phyloP scores from a whole-genome alignment of 805 yeast species.

The Candida pseudoglaebosa region DNA sequence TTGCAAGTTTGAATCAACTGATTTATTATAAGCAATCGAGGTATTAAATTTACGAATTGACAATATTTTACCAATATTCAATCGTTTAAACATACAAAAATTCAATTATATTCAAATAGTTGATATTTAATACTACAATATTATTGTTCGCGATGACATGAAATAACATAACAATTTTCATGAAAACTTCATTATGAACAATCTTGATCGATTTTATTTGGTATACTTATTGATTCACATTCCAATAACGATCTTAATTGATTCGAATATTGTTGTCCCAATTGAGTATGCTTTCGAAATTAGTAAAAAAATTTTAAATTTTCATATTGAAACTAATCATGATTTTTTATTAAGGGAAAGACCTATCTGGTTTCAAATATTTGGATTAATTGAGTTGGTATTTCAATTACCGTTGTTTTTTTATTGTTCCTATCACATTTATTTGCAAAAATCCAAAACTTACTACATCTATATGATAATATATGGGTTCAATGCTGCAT shows the following conservation, averaged over 20 bases:
- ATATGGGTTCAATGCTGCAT: constrained; percentile 80
- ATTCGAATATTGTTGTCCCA: constrained; percentile 69
- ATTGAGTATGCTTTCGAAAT: constrained; percentile 38
- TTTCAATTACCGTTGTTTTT: constrained; percentile 81
- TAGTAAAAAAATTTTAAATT: constrained; percentile 48
- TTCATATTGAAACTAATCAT: constrained; percentile 62
- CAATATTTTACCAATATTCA: neutral
- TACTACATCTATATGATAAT: constrained; percentile 39
- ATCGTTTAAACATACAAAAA: neutral
- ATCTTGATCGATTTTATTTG: constrained; percentile 43
- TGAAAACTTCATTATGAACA: constrained; percentile 2
- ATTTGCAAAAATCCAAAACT: constrained; percentile 6
- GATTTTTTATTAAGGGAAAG: constrained; percentile 61
- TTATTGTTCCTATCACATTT: constrained; percentile 30
- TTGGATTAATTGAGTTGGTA: constrained; percentile 67
- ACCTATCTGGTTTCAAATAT: constrained; percentile 71
- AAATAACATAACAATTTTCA: neutral
- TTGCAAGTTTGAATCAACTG: neutral
- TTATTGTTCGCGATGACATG: neutral
- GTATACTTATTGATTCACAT: constrained; percentile 61
- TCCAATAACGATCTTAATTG: constrained; percentile 72
- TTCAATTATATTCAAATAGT: no score
- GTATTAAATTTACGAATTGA: neutral
- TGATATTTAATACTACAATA: neutral
- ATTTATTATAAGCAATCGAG: neutral